Evolutionary conservation across 345 rosid genomes (phyloP).

Genomic region (Garcia nutans): DNA sequence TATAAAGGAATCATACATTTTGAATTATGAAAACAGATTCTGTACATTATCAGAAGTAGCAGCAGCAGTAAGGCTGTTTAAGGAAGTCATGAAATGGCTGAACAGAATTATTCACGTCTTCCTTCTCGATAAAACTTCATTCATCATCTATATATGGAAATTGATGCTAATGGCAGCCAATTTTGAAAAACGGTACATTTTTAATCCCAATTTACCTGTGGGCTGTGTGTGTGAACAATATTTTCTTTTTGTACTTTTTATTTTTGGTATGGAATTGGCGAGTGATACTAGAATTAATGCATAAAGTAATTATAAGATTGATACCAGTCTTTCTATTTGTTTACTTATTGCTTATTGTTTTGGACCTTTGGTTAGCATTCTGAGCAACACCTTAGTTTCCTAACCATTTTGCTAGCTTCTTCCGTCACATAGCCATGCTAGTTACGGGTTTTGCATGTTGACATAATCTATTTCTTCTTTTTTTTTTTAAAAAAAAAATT

Average conservation of each 20-base stretch:
- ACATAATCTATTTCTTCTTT: background rate
- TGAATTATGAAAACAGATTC: background rate
- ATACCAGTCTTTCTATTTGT: background rate
- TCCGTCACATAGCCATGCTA: background rate
- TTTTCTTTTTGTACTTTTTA: background rate
- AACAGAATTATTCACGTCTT: background rate
- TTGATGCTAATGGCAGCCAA: background rate
- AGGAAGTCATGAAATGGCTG: constrained; percentile 2
- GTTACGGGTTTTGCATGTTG: background rate
- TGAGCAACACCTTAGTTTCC: background rate
- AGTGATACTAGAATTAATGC: background rate
- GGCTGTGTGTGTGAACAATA: background rate
- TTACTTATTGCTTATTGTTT: background rate
- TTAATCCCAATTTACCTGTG: background rate
- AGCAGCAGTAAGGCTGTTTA: background rate
- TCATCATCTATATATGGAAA: background rate
- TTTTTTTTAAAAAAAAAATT: no score
- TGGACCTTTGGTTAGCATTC: no score
- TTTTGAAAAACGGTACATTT: constrained; percentile 5
- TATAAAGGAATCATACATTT: background rate
- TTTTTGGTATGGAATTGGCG: background rate
- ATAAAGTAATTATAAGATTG: background rate
- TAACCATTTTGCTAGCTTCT: background rate
- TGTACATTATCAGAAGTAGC: background rate
- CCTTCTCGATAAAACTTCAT: background rate